Evolutionary conservation across 1,284 basidiomycete species (phyloP), one percentile per base, ranked within the genome.

Genomic region (Fomitopsis schrenkii): DNA sequence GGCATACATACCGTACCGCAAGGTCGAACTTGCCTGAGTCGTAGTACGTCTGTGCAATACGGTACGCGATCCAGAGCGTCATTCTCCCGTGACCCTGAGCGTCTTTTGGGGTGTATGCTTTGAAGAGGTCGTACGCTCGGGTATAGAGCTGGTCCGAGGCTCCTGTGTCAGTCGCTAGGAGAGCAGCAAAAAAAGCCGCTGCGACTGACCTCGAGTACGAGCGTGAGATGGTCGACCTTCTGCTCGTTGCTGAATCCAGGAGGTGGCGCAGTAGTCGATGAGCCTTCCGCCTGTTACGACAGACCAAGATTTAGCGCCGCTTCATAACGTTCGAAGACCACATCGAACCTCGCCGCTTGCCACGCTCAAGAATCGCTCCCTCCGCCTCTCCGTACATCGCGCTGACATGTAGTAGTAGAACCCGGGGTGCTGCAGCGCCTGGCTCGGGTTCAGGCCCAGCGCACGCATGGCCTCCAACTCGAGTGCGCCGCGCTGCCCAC

Each of bases 391-490:
- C 0, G 93, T 93, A 70, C 92, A 95, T 53, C 83, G 81, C 0
- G 93, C 95, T 0, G 94, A 92, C 74, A 90, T 86, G 71, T 94
- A 93, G 72, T 94, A 97, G 70, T 96, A 97, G 74, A 89, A 93
- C 0, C 94, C 95, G 0, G 95, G 90, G 70, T 95, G 93, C 67
- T 95, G 93, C 41, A 97, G 74, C 0, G 90, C 85, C 66, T 87
- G 83, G 59, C 79, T 84, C 1, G 88, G 88, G 68, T 91, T 91
- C 40, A 90, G 69, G 1, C 89, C 88, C 2, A 86, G 74, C 1
- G 79, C 76, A n/a, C 79, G 79, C 68, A 83, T 70, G 4, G 79
- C 74, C 59, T 86, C 83, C n/a, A 78, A 58, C 59, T 87, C 87
- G 38, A 81, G 67, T 28, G 67, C 60, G 36, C 65, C 72, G n/a